A percentile compares a stretch with the other conserved stretches of the same genome.
Conservation (phyloP, 768 basidiomycete species). For the Lyophyllum semitale region DNA sequence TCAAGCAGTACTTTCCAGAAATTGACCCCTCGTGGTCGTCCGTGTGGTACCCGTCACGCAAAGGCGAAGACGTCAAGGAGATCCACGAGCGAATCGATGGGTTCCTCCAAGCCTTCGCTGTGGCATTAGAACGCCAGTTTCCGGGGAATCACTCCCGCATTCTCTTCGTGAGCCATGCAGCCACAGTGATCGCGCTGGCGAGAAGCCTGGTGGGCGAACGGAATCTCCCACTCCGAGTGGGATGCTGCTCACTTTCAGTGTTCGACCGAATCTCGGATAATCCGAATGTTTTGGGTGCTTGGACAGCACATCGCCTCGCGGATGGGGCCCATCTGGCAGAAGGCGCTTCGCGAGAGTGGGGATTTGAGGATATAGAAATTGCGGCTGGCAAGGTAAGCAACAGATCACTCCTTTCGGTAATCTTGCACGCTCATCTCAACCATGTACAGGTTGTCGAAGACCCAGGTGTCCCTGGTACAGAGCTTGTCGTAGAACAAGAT, state of each 20-base stretch:
- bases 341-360: conserved; percentile 73
- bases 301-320: conserved; percentile 50
- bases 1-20: conserved; percentile 56
- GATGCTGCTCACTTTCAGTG: conserved; percentile 76
- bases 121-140: conserved; percentile 48
- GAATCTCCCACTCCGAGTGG: conserved; percentile 56
- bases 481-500: conserved; percentile 48
- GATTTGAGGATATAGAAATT: conserved; percentile 72
- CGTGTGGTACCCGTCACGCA: conserved; percentile 70
- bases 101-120: conserved; percentile 53
- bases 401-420: background rate
- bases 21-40: conserved; percentile 69
- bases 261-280: conserved; percentile 37
- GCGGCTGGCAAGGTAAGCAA: conserved; percentile 63
- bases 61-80: conserved; percentile 66
- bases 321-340: conserved; percentile 61
- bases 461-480: conserved; percentile 67
- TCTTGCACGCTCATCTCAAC: conserved; percentile 1
- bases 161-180: conserved; percentile 74
- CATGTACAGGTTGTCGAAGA: conserved; percentile 65
- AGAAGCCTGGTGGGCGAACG: conserved; percentile 58
- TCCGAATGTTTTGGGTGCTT: conserved; percentile 36
- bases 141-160: conserved; percentile 47
- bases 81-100: conserved; percentile 61
- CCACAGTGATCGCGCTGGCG: conserved; percentile 68